phyloP scores from a whole-genome alignment of 2,329 filamentous ascomycete genomes.

The Paecilomyces fulvus region DNA sequence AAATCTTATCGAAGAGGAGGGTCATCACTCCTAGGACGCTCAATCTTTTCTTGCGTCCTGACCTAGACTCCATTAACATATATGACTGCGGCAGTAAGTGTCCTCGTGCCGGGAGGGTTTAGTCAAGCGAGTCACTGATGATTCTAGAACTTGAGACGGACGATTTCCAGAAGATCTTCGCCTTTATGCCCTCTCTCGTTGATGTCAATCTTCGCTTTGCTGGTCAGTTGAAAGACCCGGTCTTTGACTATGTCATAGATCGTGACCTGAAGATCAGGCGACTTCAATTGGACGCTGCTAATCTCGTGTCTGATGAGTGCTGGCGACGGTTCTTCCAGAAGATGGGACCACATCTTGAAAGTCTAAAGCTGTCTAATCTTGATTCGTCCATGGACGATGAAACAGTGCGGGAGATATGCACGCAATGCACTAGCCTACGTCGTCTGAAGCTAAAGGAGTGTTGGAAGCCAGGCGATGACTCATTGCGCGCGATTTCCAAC shows the following conservation, averaged over 20 bases:
- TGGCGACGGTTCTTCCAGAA: slow-evolving; percentile 64
- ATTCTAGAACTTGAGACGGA: slow-evolving; percentile 57
- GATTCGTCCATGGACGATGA: slow-evolving; percentile 74
- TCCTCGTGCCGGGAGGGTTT: neutral
- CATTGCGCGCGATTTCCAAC: slow-evolving; percentile 56
- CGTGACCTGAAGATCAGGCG: slow-evolving; percentile 61
- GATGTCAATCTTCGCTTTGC: slow-evolving; percentile 70
- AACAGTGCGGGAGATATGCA: slow-evolving; percentile 53
- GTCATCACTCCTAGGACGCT: slow-evolving; percentile 44
- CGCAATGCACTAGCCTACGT: slow-evolving; percentile 58
- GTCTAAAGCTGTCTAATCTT: slow-evolving; percentile 72
- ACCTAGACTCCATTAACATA: slow-evolving; percentile 48
- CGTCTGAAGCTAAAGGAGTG: slow-evolving; percentile 78
- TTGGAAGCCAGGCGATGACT: slow-evolving; percentile 59
- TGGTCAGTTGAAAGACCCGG: slow-evolving; percentile 83
- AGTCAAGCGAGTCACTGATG: slow-evolving; percentile 5
- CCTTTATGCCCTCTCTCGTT: slow-evolving; percentile 60
- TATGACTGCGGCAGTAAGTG: slow-evolving; percentile 52
- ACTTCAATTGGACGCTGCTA: slow-evolving; percentile 74
- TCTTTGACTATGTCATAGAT: slow-evolving; percentile 70
- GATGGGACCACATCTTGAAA: slow-evolving; percentile 57
- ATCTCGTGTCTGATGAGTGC: slow-evolving; percentile 66
- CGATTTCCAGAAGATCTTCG: slow-evolving; percentile 75
- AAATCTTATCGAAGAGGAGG: slow-evolving; percentile 57
- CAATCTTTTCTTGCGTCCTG: slow-evolving; percentile 42